Conservation (phyloP, 129 eudicot genomes). For the Gnaphalium uliginosum region DNA sequence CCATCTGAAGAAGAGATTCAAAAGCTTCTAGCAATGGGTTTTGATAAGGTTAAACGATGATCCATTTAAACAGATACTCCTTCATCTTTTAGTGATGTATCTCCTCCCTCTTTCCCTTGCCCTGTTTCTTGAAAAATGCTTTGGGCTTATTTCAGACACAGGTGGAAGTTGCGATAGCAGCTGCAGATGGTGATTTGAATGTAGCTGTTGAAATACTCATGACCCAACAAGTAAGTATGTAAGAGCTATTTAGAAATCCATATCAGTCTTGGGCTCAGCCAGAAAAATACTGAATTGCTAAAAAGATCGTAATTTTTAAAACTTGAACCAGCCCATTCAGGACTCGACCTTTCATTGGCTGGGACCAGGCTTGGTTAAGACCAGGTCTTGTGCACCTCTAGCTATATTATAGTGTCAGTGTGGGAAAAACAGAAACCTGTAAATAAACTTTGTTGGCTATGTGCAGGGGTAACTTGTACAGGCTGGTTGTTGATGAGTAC, state of each 20-base stretch:
- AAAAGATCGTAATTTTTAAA: no score
- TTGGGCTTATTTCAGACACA: constrained; percentile 68
- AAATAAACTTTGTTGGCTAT: neutral
- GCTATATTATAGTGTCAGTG: neutral
- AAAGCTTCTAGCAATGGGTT: constrained; percentile 92
- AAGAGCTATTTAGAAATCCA: neutral
- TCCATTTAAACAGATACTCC: neutral
- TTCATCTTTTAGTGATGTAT: neutral
- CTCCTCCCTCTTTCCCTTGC: neutral
- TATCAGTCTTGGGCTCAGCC: neutral
- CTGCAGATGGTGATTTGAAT: constrained; percentile 87
- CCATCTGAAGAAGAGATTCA: constrained; percentile 72
- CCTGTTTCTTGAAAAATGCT: constrained; percentile 6
- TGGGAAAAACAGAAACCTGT: neutral
- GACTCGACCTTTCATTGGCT: neutral
- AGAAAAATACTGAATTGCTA: neutral
- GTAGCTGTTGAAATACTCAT: constrained; percentile 93
- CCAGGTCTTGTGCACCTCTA: neutral
- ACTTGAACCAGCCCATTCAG: neutral
- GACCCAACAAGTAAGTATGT: constrained; percentile 76
- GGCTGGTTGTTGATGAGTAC: constrained; percentile 22
- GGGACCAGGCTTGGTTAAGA: neutral
- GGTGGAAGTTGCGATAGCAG: constrained; percentile 93
- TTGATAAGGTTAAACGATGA: constrained; percentile 66
- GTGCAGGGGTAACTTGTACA: constrained; percentile 42